Evolutionary conservation across 768 basidiomycete species (phyloP).

Genomic region (Psilocybe subaeruginosa): DNA sequence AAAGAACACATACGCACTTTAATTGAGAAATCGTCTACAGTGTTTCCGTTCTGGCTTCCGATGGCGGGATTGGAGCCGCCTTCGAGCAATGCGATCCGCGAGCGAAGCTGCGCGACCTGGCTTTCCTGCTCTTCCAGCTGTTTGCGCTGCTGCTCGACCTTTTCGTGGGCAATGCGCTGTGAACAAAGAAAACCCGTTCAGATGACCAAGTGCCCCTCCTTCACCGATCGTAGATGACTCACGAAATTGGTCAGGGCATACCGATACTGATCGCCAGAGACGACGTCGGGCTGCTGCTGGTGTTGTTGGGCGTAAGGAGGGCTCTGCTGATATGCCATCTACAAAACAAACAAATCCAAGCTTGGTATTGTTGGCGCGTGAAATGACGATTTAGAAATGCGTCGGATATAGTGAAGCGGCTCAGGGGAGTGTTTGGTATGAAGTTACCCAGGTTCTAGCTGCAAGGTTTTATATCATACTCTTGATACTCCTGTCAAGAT

Average conservation of each 20-base stretch:
- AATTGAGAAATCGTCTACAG: slow-evolving; percentile 88
- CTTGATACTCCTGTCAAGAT: slow-evolving; percentile 15
- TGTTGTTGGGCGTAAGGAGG: slow-evolving; percentile 29
- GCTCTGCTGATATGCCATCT: slow-evolving; percentile 32
- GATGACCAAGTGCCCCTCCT: no score
- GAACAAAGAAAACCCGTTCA: not conserved
- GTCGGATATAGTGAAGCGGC: not conserved
- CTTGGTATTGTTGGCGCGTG: not conserved
- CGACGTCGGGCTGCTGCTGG: slow-evolving; percentile 37
- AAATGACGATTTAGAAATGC: not conserved
- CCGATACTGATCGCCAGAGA: slow-evolving; percentile 71
- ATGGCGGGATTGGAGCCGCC: slow-evolving; percentile 52
- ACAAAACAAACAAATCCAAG: not conserved
- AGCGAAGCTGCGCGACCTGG: slow-evolving; percentile 74
- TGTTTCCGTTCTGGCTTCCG: slow-evolving; percentile 54
- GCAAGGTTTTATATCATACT: slow-evolving; percentile 15
- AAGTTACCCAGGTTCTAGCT: slow-evolving; percentile 9
- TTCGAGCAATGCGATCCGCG: slow-evolving; percentile 74
- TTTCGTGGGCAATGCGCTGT: slow-evolving; percentile 86
- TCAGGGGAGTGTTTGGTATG: slow-evolving; percentile 3
- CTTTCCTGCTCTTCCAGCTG: slow-evolving; percentile 86
- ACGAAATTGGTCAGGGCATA: slow-evolving; percentile 87
- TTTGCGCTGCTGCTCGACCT: slow-evolving; percentile 78
- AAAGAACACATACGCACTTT: slow-evolving; percentile 45
- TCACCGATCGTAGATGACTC: slow-evolving; percentile 24